phyloP scores from a whole-genome alignment of 2,329 filamentous ascomycete genomes.

The Aspergillus niger region DNA sequence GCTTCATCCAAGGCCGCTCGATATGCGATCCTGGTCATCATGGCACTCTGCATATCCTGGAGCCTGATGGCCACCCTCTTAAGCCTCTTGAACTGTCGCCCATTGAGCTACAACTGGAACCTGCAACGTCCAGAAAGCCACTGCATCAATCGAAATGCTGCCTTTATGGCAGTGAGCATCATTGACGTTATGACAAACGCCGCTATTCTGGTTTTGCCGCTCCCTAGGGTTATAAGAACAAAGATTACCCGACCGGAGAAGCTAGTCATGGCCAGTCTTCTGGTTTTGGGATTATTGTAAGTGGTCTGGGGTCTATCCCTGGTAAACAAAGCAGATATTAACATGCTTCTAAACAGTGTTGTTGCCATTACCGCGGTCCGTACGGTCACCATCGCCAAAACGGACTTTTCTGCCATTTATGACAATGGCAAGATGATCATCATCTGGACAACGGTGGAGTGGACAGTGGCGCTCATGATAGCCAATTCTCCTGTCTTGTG shows the following conservation, averaged over 20 bases:
- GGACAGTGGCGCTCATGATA: slow-evolving; percentile 7
- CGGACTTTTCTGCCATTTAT: background rate
- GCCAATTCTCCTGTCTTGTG: background rate
- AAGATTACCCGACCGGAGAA: background rate
- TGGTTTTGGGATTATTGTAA: slow-evolving; percentile 3
- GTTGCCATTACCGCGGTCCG: slow-evolving; percentile 1
- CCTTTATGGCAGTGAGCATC: background rate
- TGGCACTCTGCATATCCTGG: slow-evolving; percentile 6
- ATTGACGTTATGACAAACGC: slow-evolving; percentile 5
- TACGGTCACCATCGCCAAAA: background rate
- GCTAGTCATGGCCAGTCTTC: background rate
- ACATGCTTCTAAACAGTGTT: background rate
- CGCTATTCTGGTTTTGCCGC: background rate
- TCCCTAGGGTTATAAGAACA: background rate
- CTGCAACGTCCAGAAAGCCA: background rate
- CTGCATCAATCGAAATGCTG: slow-evolving; percentile 5
- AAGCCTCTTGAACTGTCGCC: slow-evolving; percentile 4
- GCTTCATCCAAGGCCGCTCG: background rate
- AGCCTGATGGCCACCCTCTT: slow-evolving; percentile 1
- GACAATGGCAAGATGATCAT: slow-evolving; percentile 8
- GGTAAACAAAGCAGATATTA: background rate
- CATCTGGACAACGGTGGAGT: slow-evolving; percentile 9
- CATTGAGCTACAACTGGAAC: slow-evolving; percentile 10
- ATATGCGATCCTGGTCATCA: background rate
- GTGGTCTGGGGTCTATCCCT: background rate